A percentile compares a stretch with the other conserved stretches of the same genome.
phyloP scores from a whole-genome alignment of 129 eudicot species.

The Daucus carota region DNA sequence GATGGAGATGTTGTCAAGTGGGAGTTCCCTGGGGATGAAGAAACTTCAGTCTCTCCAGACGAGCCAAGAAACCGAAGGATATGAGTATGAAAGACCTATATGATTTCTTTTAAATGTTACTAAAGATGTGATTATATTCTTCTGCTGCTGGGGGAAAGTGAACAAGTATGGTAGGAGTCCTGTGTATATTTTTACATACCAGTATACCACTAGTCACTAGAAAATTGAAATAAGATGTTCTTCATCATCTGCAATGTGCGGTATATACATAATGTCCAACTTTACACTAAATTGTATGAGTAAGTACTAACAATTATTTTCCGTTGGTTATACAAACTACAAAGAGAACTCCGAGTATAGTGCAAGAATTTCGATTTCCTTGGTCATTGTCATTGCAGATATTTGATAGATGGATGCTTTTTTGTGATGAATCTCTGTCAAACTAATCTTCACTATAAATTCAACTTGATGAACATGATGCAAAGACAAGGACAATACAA shows the following conservation, averaged over 20 bases:
- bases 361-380: background rate
- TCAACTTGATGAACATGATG: no score
- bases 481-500: no score
- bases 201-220: background rate
- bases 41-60: slow-evolving; percentile 12
- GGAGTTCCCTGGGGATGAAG: slow-evolving; percentile 60
- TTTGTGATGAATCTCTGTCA: no score
- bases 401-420: no score
- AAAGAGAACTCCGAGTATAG: background rate
- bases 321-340: background rate
- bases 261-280: background rate
- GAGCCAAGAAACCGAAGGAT: background rate
- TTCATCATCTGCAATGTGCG: background rate
- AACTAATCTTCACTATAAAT: no score
- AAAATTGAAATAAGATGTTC: background rate
- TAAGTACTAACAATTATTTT: background rate
- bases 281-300: background rate
- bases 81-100: background rate
- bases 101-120: background rate
- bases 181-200: background rate
- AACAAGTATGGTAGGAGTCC: background rate
- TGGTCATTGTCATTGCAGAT: no score
- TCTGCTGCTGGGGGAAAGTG: background rate
- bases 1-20: slow-evolving; percentile 79
- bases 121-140: background rate